Evolutionary conservation across 1,284 basidiomycete genomes (phyloP), one percentile per base, ranked within the genome.

Genomic region (Cystobasidium sp.): DNA sequence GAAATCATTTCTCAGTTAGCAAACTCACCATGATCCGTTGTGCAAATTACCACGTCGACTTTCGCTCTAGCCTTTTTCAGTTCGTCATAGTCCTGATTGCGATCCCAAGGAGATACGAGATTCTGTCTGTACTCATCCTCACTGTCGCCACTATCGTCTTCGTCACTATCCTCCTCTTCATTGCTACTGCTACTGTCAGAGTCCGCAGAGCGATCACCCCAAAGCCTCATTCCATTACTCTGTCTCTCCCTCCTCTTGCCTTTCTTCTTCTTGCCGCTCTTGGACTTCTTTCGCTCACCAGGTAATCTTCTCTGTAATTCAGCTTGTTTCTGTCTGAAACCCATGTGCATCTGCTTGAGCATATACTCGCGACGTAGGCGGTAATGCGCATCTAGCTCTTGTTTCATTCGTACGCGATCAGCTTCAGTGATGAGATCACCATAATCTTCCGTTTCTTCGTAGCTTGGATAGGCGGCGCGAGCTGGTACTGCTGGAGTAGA

Each of bases 321-420:
- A 10, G 37, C 8, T 41, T 68, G 66, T n/a, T 59, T 46, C 39
- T 73, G 44, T 22, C 62, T 41, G 43, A 73, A 73, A 31, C 20
- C 63, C 24, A 41, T 18, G 18, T 73, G 70, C 49, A 73, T 53
- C 10, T 65, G 37, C 62, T 66, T 65, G 20, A 55, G 41, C 70
- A 73, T 65, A 9, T 73, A 39, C 10, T 73, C 63, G 18, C 70
- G 70, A 39, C 55, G 52, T 18, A 44, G 16, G 37, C 31, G 37
- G 41, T 73, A 73, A 46, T 44, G 41, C 6, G 41, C 22, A 22
- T 73, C 44, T 24, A 61, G 51, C 39, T 73, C 70, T 59, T 66
- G 49, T 18, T 20, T 31, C 63, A 73, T 43, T 9, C 51, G 39
- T 18, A 47, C 22, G 9, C 63, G 51, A 5, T 68, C 66, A 37